Percentiles rank a stretch among this genome's conserved stretches.
Evolutionary conservation across 495 filamentous ascomycete genomes (phyloP).

Genomic region (Daldinia concentrica): DNA sequence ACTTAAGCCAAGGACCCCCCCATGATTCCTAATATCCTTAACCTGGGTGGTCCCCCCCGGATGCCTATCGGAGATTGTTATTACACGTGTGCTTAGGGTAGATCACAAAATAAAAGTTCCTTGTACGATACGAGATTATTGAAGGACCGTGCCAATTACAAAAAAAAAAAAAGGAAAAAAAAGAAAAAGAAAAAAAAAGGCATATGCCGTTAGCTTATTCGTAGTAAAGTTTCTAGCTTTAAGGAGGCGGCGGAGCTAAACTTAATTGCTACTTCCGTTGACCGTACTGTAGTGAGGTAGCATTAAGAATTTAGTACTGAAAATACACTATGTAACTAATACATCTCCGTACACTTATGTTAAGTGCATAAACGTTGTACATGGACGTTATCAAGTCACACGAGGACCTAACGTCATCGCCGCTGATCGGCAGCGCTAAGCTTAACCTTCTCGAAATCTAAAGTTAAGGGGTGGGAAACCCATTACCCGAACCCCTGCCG

Average conservation of each 20-base stretch:
- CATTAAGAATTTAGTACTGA: no score
- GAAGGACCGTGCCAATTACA: neutral
- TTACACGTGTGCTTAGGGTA: conserved; percentile 4
- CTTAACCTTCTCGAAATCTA: conserved; percentile 31
- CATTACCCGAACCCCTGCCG: neutral
- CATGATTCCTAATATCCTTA: neutral
- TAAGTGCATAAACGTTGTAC: no score
- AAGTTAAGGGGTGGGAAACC: conserved; percentile 28
- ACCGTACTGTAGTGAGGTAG: neutral
- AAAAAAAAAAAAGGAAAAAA: neutral
- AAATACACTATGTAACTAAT: no score
- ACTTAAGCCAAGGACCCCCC: neutral
- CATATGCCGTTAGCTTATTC: neutral
- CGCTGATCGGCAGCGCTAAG: conserved; percentile 27
- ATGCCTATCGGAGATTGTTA: conserved; percentile 8
- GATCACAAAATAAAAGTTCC: neutral
- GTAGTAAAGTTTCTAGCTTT: neutral
- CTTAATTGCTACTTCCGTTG: conserved; percentile 16
- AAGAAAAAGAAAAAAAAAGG: neutral
- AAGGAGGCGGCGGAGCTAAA: neutral
- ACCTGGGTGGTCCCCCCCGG: neutral
- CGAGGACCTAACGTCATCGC: conserved; percentile 29
- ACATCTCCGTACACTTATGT: no score
- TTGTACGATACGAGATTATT: conserved; percentile 1
- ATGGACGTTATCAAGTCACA: no score